Evolutionary conservation across 495 filamentous ascomycete genomes (phyloP).

Genomic region (Talaromyces stipitatus): DNA sequence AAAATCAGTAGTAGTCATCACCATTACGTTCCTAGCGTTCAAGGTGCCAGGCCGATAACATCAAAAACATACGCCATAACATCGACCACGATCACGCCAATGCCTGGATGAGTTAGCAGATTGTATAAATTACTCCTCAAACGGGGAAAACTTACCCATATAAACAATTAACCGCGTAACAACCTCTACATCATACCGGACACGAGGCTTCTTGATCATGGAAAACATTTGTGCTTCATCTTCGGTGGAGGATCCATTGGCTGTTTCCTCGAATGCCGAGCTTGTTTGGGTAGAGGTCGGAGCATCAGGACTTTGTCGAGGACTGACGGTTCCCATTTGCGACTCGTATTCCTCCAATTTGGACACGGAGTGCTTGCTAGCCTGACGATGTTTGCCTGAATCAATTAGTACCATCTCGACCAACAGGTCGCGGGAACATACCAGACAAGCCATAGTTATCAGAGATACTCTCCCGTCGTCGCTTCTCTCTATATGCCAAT

Average conservation of each 20-base stretch:
- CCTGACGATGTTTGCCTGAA: background rate
- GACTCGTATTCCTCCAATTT: constrained; percentile 56
- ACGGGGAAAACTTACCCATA: constrained; percentile 52
- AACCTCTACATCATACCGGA: constrained; percentile 95
- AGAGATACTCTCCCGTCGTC: constrained; percentile 64
- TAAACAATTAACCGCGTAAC: constrained; percentile 96
- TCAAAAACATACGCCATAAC: constrained; percentile 23
- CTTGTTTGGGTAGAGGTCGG: constrained; percentile 18
- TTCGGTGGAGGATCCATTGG: background rate
- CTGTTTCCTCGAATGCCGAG: constrained; percentile 19
- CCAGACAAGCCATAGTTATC: background rate
- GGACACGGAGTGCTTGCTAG: constrained; percentile 20
- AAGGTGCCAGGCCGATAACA: constrained; percentile 15
- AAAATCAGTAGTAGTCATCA: background rate
- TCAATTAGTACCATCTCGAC: background rate
- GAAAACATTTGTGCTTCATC: constrained; percentile 80
- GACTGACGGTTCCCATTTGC: constrained; percentile 57
- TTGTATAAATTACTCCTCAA: background rate
- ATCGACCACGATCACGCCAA: constrained; percentile 27
- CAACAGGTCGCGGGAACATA: background rate
- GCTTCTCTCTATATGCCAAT: constrained; percentile 81
- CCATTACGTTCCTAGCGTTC: background rate
- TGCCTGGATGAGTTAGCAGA: constrained; percentile 9
- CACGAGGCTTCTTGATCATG: constrained; percentile 74
- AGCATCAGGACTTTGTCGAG: constrained; percentile 18